Conservation (phyloP, 306 rosid genomes). For the Sindora glabra region DNA sequence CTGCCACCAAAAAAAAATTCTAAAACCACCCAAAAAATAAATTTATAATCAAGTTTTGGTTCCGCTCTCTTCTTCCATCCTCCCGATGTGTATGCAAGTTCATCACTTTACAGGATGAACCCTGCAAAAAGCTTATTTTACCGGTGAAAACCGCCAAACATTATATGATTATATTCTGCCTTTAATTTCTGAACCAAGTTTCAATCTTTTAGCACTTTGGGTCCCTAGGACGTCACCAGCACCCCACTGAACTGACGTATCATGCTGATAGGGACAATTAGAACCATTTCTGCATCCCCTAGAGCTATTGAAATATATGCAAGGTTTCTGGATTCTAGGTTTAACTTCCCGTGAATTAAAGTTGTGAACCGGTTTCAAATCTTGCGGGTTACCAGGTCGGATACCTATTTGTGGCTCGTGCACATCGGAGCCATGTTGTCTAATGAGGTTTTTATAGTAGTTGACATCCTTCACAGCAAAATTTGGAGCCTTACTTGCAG, state of each 20-base stretch:
- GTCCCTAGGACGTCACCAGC: constrained; percentile 14
- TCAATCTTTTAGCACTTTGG: constrained; percentile 47
- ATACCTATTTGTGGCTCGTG: constrained; percentile 38
- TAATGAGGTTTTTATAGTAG: constrained; percentile 59
- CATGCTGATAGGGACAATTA: constrained; percentile 53
- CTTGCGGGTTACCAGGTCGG: constrained; percentile 23
- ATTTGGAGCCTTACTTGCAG: constrained; percentile 18
- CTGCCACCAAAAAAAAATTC: too few species aligned
- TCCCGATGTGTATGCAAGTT: not conserved
- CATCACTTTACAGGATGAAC: not conserved
- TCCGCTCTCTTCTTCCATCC: not conserved
- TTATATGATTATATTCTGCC: constrained; percentile 14
- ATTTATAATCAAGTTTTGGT: not conserved
- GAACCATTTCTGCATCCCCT: constrained; percentile 68
- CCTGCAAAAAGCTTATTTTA: not conserved
- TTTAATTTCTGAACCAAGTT: constrained; percentile 24
- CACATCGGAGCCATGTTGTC: constrained; percentile 50
- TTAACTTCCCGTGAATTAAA: constrained; percentile 30
- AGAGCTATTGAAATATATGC: constrained; percentile 50
- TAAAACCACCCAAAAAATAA: too few species aligned
- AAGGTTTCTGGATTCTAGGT: constrained; percentile 41
- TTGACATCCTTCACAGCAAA: constrained; percentile 38
- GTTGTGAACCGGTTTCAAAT: constrained; percentile 29
- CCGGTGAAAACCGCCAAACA: not conserved
- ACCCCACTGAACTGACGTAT: constrained; percentile 15